Base-by-base conservation (phyloP, 2,329 filamentous ascomycete species). In the Colletotrichum liriopes region DNA sequence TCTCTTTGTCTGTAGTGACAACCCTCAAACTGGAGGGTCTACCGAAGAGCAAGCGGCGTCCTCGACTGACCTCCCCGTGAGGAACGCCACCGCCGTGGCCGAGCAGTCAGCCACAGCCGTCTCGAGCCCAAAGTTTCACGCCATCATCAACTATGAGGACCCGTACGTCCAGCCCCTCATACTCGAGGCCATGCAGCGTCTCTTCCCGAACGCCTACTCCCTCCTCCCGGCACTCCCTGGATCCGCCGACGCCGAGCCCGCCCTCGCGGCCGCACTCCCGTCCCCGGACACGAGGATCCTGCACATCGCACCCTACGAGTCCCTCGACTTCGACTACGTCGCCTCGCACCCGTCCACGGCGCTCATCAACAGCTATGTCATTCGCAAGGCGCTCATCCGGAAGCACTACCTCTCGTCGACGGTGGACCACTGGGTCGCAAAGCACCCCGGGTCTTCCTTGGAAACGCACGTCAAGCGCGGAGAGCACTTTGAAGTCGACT, bases 391-490 rank as follows among this genome's bases (percentile, higher is more conserved):
- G 0, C 87, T 99, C 26, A 98, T 98, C 77, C 91, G 96, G 71
- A 99, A 99, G 82, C 96, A 99, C 81, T 98, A 96, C 80, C 88
- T 99, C 3, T 92, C 93, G 4, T 90, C 92, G 26, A 98, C 95
- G 0, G 90, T 98, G 29, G 89, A 93, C 58, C 92, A 93, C 79
- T 98, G 95, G 94, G 86, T 93, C 6, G 91, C 92, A 49, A 99
- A 99, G 82, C 88, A 96, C 77, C 94, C 96, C 0, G 82, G 87
- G 0, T 94, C 92, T 12, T 81, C 92, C 6, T 86, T 99, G 16
- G 87, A 85, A 70, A 84, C 85, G 1, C 93, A 96, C 78, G 90
- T 97, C 66, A 93, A 94, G 80, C 89, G 92, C 2, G 91, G 91
- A 54, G 94, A 97, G 74, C 91, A 94, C 52, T 98, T 99, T 76